Conservation (phyloP, 2,329 filamentous ascomycete genomes). For the Exophiala spinifera region DNA sequence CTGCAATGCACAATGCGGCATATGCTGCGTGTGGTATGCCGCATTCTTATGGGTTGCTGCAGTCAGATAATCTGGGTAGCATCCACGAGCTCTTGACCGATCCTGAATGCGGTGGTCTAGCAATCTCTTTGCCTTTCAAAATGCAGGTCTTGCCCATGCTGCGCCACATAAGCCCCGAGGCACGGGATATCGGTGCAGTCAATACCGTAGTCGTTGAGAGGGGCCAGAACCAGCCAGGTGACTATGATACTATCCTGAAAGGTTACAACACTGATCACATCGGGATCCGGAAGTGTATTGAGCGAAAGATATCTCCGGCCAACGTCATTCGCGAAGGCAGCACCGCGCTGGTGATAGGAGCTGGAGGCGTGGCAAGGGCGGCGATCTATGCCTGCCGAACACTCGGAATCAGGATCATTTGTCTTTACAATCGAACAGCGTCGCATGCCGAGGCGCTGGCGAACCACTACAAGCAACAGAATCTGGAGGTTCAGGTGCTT, state of each 20-base stretch:
- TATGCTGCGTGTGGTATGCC: slow-evolving; percentile 30
- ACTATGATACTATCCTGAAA: slow-evolving; percentile 32
- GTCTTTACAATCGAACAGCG: slow-evolving; percentile 31
- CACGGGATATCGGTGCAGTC: slow-evolving; percentile 31
- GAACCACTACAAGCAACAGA: slow-evolving; percentile 11
- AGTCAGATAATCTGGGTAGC: slow-evolving; percentile 36
- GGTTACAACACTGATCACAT: slow-evolving; percentile 33
- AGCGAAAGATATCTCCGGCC: slow-evolving; percentile 30
- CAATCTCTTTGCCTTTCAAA: slow-evolving; percentile 34
- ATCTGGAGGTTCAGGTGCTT: neutral
- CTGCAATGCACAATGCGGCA: slow-evolving; percentile 31
- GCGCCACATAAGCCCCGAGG: slow-evolving; percentile 27
- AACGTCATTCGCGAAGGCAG: slow-evolving; percentile 27
- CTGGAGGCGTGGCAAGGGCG: slow-evolving; percentile 25
- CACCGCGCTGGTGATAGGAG: slow-evolving; percentile 30
- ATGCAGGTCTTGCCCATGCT: slow-evolving; percentile 26
- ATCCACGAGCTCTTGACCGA: slow-evolving; percentile 30
- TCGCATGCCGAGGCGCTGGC: slow-evolving; percentile 26
- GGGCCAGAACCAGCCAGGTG: slow-evolving; percentile 53
- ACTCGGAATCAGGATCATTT: slow-evolving; percentile 28
- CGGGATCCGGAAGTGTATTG: slow-evolving; percentile 31
- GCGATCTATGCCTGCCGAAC: slow-evolving; percentile 31
- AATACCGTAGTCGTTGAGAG: slow-evolving; percentile 26
- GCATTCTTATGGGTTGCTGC: slow-evolving; percentile 25
- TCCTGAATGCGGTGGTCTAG: slow-evolving; percentile 22